Evolutionary conservation across 495 filamentous ascomycete species (phyloP), one percentile per base, ranked within the genome.

Genomic region (Podospora appendiculata): DNA sequence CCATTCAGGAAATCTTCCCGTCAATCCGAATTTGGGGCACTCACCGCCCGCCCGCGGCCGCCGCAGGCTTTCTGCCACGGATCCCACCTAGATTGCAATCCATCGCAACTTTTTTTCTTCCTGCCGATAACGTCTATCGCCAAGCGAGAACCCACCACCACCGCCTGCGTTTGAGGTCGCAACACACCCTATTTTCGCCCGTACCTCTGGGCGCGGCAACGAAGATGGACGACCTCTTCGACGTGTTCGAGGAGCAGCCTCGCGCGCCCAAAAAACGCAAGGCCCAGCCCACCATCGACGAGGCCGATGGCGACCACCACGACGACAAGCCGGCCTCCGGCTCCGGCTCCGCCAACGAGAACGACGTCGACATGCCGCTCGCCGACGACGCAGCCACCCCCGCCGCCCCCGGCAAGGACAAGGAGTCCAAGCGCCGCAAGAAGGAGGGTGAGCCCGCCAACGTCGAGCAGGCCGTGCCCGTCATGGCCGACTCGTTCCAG

Each of bases 401-500:
- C 58, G 32, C 6, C 42, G 47, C 10, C 41, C 57, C 6, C 53
- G 74, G 71, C n/a, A 61, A 66, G 8, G 64, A 69, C 11, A 64
- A 67, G 53, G 66, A 69, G 45, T 64, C 66, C 52, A 98, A 96
- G 70, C 84, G 92, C 40, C 84, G 81, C 56, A 81, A 87, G 57
- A 81, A 85, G 57, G 81, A 90, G 44, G 76, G 78, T 40, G 84
- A 80, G 57, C 25, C 25, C 25, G 25, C 25, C 25, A 5, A 25
- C 25, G 5, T 5, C 25, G 25, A 25, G 25, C 25, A 25, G 25
- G 79, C 85, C 13, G 89, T 86, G 53, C 89, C 93, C 14, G 83
- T 96, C 39, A 81, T 96, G 54, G 90, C 90, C 40, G 93, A 98
- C 70, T 80, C 87, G 12, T 98, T 97, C 68, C 84, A 97, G 70